phyloP scores from a whole-genome alignment of 352 stramenopile genomes.

The Paralagenidium karlingii region DNA sequence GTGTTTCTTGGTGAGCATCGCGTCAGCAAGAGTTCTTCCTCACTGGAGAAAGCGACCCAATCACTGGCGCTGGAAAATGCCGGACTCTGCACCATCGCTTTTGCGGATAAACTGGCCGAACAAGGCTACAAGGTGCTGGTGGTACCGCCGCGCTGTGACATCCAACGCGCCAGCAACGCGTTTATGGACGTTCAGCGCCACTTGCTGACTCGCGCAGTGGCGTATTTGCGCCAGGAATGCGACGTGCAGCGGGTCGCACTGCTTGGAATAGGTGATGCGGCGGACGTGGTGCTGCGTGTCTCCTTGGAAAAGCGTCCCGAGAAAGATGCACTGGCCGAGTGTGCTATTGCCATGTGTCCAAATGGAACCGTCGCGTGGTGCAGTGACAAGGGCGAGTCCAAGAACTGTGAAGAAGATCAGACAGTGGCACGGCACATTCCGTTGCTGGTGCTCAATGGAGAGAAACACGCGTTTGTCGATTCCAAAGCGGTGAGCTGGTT shows the following conservation, averaged over 20 bases:
- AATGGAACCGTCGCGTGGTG: slow-evolving; percentile 25
- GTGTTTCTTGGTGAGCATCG: slow-evolving; percentile 40
- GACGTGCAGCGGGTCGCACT: slow-evolving; percentile 63
- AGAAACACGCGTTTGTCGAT: no score
- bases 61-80: slow-evolving; percentile 7
- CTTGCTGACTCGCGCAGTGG: no score
- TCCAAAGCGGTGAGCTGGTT: no score
- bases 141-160: no score
- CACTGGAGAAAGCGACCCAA: slow-evolving; percentile 12
- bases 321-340: slow-evolving; percentile 49
- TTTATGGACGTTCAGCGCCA: no score
- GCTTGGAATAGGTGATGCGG: slow-evolving; percentile 45
- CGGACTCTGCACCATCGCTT: slow-evolving; percentile 38
- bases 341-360: slow-evolving; percentile 56
- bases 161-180: no score
- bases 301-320: slow-evolving; percentile 20
- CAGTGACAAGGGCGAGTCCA: no score
- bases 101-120: slow-evolving; percentile 78
- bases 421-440: no score
- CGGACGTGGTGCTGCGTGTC: slow-evolving; percentile 55
- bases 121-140: slow-evolving; percentile 83
- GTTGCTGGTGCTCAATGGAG: no score
- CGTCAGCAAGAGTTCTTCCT: no score
- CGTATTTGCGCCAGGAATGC: slow-evolving; percentile 53
- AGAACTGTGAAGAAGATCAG: no score